Base-by-base conservation (phyloP, 805 yeast species). In the Torulaspora quercuum region DNA sequence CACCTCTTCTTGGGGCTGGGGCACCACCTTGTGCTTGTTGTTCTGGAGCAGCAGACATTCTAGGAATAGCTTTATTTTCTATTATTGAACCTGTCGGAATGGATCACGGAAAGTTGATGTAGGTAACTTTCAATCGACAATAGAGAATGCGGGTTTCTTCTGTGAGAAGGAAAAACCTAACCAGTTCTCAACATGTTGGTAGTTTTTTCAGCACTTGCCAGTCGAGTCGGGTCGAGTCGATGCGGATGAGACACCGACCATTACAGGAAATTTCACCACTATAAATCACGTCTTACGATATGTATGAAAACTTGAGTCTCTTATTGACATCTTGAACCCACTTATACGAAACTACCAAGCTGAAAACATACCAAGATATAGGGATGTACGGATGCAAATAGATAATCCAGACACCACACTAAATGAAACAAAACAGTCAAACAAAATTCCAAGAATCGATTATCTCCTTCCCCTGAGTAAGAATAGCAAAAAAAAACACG, bases 61-160 rank as follows among this genome's bases (percentile, higher is more conserved):
- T 44, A 37, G n/a, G n/a, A n/a, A n/a, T 12, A 5, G 12, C 14
- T 11, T 20, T 34, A 37, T 18, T 37, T 41, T 37, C 27, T 33
- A 26, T 24, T 19, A 14, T 23, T 15, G 17, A 37, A 50, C 44
- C 49, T 59, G 68, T 68, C 73, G 75, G 73, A 61, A 69, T 69
- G 60, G 61, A 55, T 52, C 75, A 61, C 65, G 75, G 75, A 70
- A 70, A 70, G 71, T 67, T 65, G 74, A 68, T 66, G 69, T 60
- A 45, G 70, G 73, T 68, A 69, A 70, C 73, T 69, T 70, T 70
- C 75, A 64, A 68, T 70, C 75, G 75, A 70, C 71, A 49, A 48
- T 41, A 32, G 23, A 19, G 33, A 34, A 25, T 35, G 30, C 40
- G 14, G 17, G 20, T 18, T 8, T 3, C 13, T 25, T 12, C 6